phyloP scores from a whole-genome alignment of 2,329 filamentous ascomycete species.

The Uncinocarpus reesii region DNA sequence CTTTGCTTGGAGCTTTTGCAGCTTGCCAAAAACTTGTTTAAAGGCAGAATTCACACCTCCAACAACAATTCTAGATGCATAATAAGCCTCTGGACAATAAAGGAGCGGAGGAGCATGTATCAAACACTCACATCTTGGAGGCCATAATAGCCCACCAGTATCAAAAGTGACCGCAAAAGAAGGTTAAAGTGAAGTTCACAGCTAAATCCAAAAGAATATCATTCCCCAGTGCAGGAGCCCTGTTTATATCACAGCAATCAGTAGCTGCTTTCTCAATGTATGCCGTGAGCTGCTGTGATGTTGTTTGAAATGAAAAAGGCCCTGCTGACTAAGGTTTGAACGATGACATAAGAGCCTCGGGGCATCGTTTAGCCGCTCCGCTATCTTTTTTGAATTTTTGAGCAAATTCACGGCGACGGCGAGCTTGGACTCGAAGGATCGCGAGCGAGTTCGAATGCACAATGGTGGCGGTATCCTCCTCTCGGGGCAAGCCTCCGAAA shows the following conservation, averaged over 20 bases:
- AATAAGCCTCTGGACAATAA: background rate
- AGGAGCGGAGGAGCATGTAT: background rate
- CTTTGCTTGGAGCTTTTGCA: slow-evolving; percentile 70
- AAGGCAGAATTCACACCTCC: slow-evolving; percentile 75
- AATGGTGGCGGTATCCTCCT: slow-evolving; percentile 47
- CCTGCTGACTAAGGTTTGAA: too few relatives aligned
- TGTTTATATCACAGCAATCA: too few relatives aligned
- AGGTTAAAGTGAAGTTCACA: too few relatives aligned
- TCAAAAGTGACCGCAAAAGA: background rate
- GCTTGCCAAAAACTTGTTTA: slow-evolving; percentile 64
- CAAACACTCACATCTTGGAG: slow-evolving; percentile 45
- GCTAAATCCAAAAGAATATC: too few relatives aligned
- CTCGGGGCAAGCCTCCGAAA: slow-evolving; percentile 60
- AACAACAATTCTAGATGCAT: slow-evolving; percentile 51
- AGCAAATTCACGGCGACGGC: background rate
- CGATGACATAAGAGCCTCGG: too few relatives aligned
- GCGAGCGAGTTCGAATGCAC: slow-evolving; percentile 16
- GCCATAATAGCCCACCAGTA: slow-evolving; percentile 40
- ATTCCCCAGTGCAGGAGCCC: too few relatives aligned
- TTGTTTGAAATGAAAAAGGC: too few relatives aligned
- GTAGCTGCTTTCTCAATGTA: too few relatives aligned
- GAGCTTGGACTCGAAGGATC: background rate
- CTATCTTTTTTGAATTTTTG: slow-evolving; percentile 28
- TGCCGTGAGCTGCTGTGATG: too few relatives aligned
- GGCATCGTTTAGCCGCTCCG: slow-evolving; percentile 23